Evolutionary conservation across 2,329 filamentous ascomycete genomes (phyloP).

Genomic region (Epichloe scottii): DNA sequence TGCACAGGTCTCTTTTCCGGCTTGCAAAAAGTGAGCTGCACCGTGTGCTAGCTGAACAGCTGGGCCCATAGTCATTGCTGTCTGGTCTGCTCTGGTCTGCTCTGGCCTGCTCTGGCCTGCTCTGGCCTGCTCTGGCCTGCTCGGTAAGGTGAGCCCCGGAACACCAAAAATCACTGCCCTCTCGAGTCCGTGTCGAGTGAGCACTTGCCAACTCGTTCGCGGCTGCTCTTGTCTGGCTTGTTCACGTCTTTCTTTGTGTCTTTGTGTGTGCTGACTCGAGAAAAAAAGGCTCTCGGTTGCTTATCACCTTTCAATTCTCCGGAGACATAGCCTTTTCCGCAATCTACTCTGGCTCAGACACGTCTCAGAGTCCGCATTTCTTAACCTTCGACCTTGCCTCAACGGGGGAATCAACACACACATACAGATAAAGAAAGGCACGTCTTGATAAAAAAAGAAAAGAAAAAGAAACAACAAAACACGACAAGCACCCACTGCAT

Average conservation of each 20-base stretch:
- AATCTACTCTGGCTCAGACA: slow-evolving; percentile 7
- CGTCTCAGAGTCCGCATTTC: slow-evolving; percentile 7
- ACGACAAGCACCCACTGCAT: not conserved
- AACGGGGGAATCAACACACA: not conserved
- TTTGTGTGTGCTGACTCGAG: not conserved
- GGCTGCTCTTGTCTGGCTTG: not conserved
- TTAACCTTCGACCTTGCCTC: slow-evolving; percentile 1
- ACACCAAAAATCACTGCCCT: not conserved
- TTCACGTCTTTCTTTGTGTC: not conserved
- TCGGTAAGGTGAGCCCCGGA: not conserved
- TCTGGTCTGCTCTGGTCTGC: not conserved
- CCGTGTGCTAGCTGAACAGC: not conserved
- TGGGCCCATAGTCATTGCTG: not conserved
- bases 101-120: not conserved
- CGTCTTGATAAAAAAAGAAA: not conserved
- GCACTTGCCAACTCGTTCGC: not conserved
- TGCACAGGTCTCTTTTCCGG: not conserved
- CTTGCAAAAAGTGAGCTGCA: not conserved
- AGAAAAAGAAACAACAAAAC: not conserved
- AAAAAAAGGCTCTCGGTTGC: not conserved
- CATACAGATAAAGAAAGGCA: not conserved
- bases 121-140: not conserved
- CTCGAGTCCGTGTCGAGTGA: not conserved
- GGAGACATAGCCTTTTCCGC: not conserved
- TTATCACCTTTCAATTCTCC: not conserved